These are phyloP conservation scores for Leavenworthia alabamica DNA, from an alignment of 345 rosid genomes.

Conservation along the genomic window DNA sequence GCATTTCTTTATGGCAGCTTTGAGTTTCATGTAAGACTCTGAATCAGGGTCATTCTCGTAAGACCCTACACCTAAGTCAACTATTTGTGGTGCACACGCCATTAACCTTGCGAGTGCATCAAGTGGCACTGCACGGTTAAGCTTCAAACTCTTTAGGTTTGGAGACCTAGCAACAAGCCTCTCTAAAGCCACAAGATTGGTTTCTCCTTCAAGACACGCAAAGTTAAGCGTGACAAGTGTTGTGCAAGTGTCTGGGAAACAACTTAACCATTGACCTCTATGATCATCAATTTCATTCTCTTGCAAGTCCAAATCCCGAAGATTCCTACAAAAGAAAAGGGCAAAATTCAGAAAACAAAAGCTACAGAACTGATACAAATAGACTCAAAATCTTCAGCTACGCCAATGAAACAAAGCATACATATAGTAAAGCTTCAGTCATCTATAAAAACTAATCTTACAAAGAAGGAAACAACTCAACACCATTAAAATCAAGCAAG, in stretches of 20 bases:
- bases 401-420: no score
- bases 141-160: conserved; percentile 68
- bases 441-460: no score
- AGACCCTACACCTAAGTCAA: conserved; percentile 88
- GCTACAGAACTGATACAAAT: neutral
- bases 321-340: conserved; percentile 39
- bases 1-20: conserved; percentile 44
- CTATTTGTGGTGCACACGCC: conserved; percentile 57
- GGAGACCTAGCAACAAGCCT: conserved; percentile 92
- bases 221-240: conserved; percentile 77
- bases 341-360: neutral
- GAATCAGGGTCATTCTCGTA: conserved; percentile 60
- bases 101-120: conserved; percentile 64
- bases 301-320: conserved; percentile 93
- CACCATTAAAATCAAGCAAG: no score
- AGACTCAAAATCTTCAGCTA: neutral
- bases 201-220: conserved; percentile 90
- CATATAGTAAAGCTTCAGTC: no score
- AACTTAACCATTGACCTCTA: conserved; percentile 86
- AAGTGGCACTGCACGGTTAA: conserved; percentile 69
- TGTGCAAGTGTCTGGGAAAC: conserved; percentile 73
- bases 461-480: no score
- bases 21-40: conserved; percentile 46
- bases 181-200: conserved; percentile 65
- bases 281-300: conserved; percentile 94